phyloP scores from a whole-genome alignment of 805 yeast species.

The Metschnikowia dekortorum region DNA sequence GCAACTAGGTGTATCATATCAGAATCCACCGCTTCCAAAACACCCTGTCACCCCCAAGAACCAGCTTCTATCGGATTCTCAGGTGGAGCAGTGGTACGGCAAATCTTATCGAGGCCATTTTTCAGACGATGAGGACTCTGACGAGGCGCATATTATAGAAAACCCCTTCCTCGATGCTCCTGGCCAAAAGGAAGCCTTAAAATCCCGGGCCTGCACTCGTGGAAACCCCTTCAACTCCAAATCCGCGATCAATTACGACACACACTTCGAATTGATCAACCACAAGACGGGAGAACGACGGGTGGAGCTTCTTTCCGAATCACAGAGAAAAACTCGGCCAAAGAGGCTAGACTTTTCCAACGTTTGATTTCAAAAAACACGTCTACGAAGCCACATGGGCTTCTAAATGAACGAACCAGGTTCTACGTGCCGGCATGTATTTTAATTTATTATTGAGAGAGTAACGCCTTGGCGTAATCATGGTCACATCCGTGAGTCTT shows the following conservation, averaged over 20 bases:
- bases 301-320: slow-evolving; percentile 23
- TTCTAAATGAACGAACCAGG: background rate
- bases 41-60: slow-evolving; percentile 28
- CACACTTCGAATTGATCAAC: slow-evolving; percentile 38
- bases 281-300: slow-evolving; percentile 39
- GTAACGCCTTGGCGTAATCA: too few species aligned
- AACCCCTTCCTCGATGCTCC: slow-evolving; percentile 4
- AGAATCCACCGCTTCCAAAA: background rate
- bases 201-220: background rate
- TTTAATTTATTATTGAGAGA: too few species aligned
- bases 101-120: slow-evolving; percentile 26
- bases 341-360: slow-evolving; percentile 28
- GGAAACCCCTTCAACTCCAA: slow-evolving; percentile 26
- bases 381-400: background rate
- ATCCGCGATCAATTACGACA: slow-evolving; percentile 25
- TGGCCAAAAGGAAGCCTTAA: background rate
- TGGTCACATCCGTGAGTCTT: too few species aligned
- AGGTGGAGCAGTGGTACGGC: slow-evolving; percentile 36
- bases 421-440: background rate
- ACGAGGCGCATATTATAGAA: slow-evolving; percentile 11
- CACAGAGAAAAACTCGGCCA: slow-evolving; percentile 35
- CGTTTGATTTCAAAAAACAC: background rate
- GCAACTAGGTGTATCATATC: background rate
- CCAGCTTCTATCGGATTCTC: slow-evolving; percentile 30
- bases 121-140: slow-evolving; percentile 26